phyloP scores from a whole-genome alignment of 768 basidiomycete species.

The Imleria badia region DNA sequence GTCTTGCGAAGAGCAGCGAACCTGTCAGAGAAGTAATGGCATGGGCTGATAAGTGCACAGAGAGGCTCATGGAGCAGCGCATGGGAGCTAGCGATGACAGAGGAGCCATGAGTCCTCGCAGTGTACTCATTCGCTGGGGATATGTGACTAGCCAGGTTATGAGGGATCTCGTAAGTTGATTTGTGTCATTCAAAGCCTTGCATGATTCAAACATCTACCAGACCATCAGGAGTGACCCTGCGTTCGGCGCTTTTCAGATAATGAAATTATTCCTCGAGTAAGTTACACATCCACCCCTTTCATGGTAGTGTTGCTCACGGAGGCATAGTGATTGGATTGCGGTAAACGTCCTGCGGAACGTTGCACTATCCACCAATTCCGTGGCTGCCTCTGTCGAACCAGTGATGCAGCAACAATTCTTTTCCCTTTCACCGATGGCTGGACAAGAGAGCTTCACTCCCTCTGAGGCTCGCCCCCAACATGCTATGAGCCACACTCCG shows the following conservation, averaged over 20 bases:
- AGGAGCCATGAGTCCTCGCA: slow-evolving; percentile 80
- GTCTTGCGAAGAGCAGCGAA: slow-evolving; percentile 66
- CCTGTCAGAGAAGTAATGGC: slow-evolving; percentile 86
- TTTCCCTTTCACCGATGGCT: slow-evolving; percentile 84
- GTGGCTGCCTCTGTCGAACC: slow-evolving; percentile 91
- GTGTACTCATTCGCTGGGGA: slow-evolving; percentile 87
- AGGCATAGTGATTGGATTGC: slow-evolving; percentile 84
- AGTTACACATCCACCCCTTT: slow-evolving; percentile 30
- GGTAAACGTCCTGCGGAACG: slow-evolving; percentile 81
- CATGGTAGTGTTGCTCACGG: slow-evolving; percentile 18
- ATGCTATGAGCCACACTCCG: slow-evolving; percentile 75
- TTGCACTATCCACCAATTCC: slow-evolving; percentile 87
- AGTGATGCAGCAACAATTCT: slow-evolving; percentile 88
- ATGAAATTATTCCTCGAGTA: slow-evolving; percentile 89
- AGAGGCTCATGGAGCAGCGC: slow-evolving; percentile 75
- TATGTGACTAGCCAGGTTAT: slow-evolving; percentile 93
- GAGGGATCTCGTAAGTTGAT: slow-evolving; percentile 73
- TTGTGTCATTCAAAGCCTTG: background rate
- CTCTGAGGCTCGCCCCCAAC: slow-evolving; percentile 61
- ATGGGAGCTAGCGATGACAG: slow-evolving; percentile 65
- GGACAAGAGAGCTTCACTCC: slow-evolving; percentile 77
- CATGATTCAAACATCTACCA: slow-evolving; percentile 29
- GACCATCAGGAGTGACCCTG: slow-evolving; percentile 91
- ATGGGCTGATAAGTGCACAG: slow-evolving; percentile 91
- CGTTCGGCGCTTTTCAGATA: slow-evolving; percentile 91